Evolutionary conservation across 2,329 filamentous ascomycete species (phyloP).

Genomic region (Eurotiales sp.): DNA sequence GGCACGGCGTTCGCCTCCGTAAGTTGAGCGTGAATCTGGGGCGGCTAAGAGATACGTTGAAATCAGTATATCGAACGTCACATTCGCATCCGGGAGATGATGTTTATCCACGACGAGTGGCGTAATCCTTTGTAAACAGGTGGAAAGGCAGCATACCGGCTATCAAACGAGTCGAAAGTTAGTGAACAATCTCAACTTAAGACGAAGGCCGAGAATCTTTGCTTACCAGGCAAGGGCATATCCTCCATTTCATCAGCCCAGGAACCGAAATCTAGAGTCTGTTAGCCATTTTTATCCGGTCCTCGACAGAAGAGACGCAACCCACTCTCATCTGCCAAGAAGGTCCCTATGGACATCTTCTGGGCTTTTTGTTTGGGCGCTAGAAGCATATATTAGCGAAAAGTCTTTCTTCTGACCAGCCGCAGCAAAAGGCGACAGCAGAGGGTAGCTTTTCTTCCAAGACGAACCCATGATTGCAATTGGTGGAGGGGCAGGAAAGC

Average conservation of each 20-base stretch:
- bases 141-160: conserved; percentile 25
- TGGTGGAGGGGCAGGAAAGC: conserved; percentile 35
- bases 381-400: conserved; percentile 51
- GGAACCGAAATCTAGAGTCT: conserved; percentile 66
- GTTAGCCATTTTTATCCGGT: conserved; percentile 24
- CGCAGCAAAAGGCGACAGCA: background rate
- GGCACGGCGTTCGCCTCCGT: conserved; percentile 49
- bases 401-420: conserved; percentile 16
- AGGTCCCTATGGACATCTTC: conserved; percentile 97
- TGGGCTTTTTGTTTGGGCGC: conserved; percentile 91
- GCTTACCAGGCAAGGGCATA: conserved; percentile 67
- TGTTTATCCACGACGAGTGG: background rate
- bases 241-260: conserved; percentile 99
- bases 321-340: conserved; percentile 88
- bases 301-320: conserved; percentile 21
- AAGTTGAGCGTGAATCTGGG: conserved; percentile 42
- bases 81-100: background rate
- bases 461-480: conserved; percentile 60
- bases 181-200: conserved; percentile 9
- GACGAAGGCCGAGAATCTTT: background rate
- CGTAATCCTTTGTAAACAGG: background rate
- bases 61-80: background rate
- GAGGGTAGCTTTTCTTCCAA: conserved; percentile 2
- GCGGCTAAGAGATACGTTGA: conserved; percentile 21
- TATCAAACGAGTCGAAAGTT: conserved; percentile 15